Conservation (phyloP, 2,329 filamentous ascomycete genomes). For the Exophiala oligosperma region DNA sequence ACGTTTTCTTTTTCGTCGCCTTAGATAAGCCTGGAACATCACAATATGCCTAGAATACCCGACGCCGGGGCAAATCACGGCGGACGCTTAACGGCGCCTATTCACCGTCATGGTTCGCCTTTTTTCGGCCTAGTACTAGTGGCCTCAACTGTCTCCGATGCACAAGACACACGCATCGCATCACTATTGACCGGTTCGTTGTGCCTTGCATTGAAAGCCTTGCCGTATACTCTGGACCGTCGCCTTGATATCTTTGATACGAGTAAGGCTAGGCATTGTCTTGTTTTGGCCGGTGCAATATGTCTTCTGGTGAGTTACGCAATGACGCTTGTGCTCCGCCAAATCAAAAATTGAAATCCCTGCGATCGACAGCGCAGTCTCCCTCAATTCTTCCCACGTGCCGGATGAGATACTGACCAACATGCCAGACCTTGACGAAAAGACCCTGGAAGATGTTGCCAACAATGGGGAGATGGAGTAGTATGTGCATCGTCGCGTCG, state of each 20-base stretch:
- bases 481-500: constrained; percentile 42
- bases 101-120: neutral
- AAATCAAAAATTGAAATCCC: neutral
- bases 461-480: constrained; percentile 59
- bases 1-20: too few species aligned
- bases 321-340: neutral
- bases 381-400: neutral
- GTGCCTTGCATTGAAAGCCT: neutral
- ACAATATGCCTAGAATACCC: too few species aligned
- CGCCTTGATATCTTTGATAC: neutral
- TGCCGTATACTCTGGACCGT: neutral
- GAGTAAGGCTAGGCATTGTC: neutral
- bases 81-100: neutral
- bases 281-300: neutral
- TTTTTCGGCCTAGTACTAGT: neutral
- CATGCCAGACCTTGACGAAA: constrained; percentile 44
- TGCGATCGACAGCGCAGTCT: neutral
- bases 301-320: neutral
- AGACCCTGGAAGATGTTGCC: constrained; percentile 56
- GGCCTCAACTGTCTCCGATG: neutral
- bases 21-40: too few species aligned
- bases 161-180: neutral
- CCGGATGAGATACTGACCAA: constrained; percentile 1
- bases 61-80: too few species aligned
- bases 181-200: neutral